Conservation (phyloP, 371 early-diverging fungal species). For the Mucor lusitanicus region DNA sequence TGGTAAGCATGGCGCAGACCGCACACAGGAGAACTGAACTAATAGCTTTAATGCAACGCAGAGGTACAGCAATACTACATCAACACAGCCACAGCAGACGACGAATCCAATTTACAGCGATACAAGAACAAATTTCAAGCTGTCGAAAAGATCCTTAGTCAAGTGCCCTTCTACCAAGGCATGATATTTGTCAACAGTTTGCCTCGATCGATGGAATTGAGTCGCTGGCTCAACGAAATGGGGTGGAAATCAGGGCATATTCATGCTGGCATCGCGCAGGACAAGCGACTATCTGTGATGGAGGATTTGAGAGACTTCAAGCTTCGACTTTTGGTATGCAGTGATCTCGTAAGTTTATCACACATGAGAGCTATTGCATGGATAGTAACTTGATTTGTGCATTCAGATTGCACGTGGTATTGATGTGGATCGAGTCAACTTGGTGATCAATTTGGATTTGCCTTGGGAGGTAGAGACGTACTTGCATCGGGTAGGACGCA, state of each 20-base stretch:
- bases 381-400: neutral
- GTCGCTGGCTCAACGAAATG: conserved; percentile 54
- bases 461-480: conserved; percentile 93
- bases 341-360: conserved; percentile 61
- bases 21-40: neutral
- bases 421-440: conserved; percentile 96
- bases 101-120: conserved; percentile 16
- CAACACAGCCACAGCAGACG: conserved; percentile 14
- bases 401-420: conserved; percentile 91
- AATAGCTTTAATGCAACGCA: neutral
- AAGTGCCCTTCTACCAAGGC: conserved; percentile 65
- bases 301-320: conserved; percentile 65
- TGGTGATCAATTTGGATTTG: conserved; percentile 98
- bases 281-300: conserved; percentile 66
- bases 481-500: conserved; percentile 99
- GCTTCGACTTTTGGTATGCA: conserved; percentile 74
- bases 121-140: conserved; percentile 59
- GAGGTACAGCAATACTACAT: conserved; percentile 65
- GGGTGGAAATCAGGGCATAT: conserved; percentile 65
- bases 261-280: conserved; percentile 52
- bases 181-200: conserved; percentile 67
- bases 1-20: conserved; percentile 38
- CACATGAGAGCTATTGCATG: neutral
- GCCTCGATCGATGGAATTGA: conserved; percentile 53
- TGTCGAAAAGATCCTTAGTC: conserved; percentile 47